Evolutionary conservation across 2,329 filamentous ascomycete genomes (phyloP).

Genomic region (Cadophora luteo-olivacea): DNA sequence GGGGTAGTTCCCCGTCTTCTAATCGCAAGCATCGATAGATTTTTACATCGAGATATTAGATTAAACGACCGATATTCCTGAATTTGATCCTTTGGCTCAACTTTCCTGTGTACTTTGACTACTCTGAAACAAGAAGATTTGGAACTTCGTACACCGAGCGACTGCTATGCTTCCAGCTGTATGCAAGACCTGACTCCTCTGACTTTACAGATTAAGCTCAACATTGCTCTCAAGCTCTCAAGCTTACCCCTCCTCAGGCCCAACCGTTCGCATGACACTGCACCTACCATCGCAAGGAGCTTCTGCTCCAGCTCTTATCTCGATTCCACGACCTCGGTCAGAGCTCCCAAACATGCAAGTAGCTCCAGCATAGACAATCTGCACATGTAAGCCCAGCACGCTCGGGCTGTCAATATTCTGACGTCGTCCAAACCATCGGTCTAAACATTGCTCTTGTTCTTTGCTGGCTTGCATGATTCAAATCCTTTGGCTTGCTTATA

Average conservation of each 20-base stretch:
- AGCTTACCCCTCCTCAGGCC: neutral
- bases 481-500: neutral
- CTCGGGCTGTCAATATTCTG: neutral
- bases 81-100: neutral
- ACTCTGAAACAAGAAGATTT: neutral
- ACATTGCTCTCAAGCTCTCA: neutral
- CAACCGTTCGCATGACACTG: too few relatives aligned
- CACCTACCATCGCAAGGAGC: neutral
- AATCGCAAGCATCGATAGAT: too few relatives aligned
- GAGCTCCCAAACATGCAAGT: constrained; percentile 2
- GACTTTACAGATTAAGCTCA: neutral
- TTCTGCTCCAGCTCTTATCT: neutral
- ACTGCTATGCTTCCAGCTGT: neutral
- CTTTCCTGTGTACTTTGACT: neutral
- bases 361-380: neutral
- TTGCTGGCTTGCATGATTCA: neutral
- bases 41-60: neutral
- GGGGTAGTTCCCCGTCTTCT: too few relatives aligned
- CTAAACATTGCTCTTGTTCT: neutral
- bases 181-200: neutral
- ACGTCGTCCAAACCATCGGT: neutral
- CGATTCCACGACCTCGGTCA: neutral
- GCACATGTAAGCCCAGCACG: neutral
- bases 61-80: neutral
- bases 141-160: neutral